Conservation (phyloP, 768 basidiomycete species). For the Kwoniella pini region DNA sequence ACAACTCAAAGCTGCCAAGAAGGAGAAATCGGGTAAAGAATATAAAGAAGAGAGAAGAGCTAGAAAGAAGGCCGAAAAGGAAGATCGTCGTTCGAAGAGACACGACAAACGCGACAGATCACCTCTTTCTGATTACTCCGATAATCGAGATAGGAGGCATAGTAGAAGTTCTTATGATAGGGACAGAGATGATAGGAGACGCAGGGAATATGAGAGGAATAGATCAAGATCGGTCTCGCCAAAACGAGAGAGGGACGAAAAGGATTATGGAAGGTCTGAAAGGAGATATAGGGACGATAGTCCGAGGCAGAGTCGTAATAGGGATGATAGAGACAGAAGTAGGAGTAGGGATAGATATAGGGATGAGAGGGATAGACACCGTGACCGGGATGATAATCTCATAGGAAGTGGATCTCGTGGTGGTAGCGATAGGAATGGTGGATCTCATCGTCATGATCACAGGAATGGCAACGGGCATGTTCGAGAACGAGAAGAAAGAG, state of each 20-base stretch:
- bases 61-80: constrained; percentile 62
- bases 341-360: constrained; percentile 8
- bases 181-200: constrained; percentile 10
- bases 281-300: constrained; percentile 20
- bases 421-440: too few species aligned
- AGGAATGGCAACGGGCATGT: too few species aligned
- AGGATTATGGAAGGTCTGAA: constrained; percentile 7
- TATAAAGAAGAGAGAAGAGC: constrained; percentile 62
- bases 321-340: constrained; percentile 9
- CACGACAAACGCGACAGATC: constrained; percentile 39
- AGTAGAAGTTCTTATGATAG: constrained; percentile 39
- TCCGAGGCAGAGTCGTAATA: constrained; percentile 2
- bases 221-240: constrained; percentile 41
- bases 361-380: constrained; percentile 14
- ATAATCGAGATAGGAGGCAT: constrained; percentile 17
- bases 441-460: background rate
- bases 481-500: constrained; percentile 43
- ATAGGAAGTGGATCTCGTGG: background rate
- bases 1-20: constrained; percentile 49
- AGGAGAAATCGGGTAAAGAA: constrained; percentile 31
- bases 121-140: constrained; percentile 36
- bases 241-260: constrained; percentile 23
- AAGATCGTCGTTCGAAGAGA: constrained; percentile 48
- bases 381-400: constrained; percentile 7
- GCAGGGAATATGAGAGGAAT: constrained; percentile 16